Evolutionary conservation across 2,329 filamentous ascomycete genomes (phyloP).

Genomic region (Aspergillus japonicus): DNA sequence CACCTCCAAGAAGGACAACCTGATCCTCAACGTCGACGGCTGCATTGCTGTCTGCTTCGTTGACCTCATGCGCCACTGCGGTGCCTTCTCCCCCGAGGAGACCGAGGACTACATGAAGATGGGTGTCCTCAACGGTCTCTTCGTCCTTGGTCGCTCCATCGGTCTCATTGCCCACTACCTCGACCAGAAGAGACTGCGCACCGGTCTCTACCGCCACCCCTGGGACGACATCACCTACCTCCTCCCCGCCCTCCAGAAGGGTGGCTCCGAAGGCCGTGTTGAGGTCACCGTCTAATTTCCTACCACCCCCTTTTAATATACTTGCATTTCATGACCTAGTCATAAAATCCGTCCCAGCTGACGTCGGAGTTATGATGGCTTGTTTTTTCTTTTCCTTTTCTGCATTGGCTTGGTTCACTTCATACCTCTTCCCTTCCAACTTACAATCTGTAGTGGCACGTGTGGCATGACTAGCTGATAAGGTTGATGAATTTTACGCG

Average conservation of each 20-base stretch:
- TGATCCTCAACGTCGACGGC: conserved; percentile 98
- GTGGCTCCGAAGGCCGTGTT: conserved; percentile 79
- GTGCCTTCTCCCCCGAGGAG: conserved; percentile 93
- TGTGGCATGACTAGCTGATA: conserved; percentile 33
- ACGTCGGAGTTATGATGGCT: conserved; percentile 40
- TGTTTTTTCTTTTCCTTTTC: conserved; percentile 28
- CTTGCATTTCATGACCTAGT: conserved; percentile 21
- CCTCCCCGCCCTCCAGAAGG: conserved; percentile 73
- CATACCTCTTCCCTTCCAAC: conserved; percentile 27
- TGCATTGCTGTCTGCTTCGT: conserved; percentile 99
- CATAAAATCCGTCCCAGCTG: conserved; percentile 36
- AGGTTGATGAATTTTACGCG: conserved; percentile 25
- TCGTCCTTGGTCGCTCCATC: conserved; percentile 94
- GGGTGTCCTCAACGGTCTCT: conserved; percentile 99
- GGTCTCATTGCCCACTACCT: conserved; percentile 99
- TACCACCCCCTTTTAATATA: conserved; percentile 26
- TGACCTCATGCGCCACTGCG: conserved; percentile 94
- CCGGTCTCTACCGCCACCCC: conserved; percentile 97
- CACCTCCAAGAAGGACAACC: conserved; percentile 99
- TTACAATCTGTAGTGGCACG: conserved; percentile 31
- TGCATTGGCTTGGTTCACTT: conserved; percentile 20
- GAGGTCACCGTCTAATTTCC: conserved; percentile 72
- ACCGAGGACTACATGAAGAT: conserved; percentile 98
- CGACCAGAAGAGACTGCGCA: conserved; percentile 98
- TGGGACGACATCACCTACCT: conserved; percentile 99